Percentiles rank a stretch among this genome's conserved stretches.
These are phyloP conservation scores for Beauveria medogensis DNA, from an alignment of 2,329 filamentous ascomycete genomes.

Conservation along the genomic window DNA sequence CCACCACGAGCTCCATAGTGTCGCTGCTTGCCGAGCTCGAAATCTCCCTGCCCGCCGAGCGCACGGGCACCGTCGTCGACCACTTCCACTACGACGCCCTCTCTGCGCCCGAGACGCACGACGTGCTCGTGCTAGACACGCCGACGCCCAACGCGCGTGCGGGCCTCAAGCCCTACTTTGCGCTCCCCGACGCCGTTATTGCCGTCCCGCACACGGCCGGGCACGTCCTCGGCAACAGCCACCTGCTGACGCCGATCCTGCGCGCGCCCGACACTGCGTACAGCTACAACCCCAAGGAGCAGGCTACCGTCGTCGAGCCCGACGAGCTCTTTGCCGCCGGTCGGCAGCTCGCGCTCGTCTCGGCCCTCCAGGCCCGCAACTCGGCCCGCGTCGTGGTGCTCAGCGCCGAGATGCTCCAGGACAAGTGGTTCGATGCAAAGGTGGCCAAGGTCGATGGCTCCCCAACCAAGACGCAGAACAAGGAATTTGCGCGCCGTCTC, in stretches of 20 bases:
- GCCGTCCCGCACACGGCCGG: conserved; percentile 78
- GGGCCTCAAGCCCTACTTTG: conserved; percentile 72
- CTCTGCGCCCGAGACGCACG: conserved; percentile 74
- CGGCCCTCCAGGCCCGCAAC: conserved; percentile 83
- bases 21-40: conserved; percentile 82
- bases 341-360: conserved; percentile 75
- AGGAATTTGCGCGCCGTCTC: conserved; percentile 75
- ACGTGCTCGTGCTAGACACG: conserved; percentile 72
- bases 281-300: conserved; percentile 88
- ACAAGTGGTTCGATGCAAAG: conserved; percentile 80
- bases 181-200: conserved; percentile 45
- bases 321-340: conserved; percentile 84
- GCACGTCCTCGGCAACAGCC: conserved; percentile 70
- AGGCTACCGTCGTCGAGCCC: conserved; percentile 50
- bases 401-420: conserved; percentile 77
- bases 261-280: conserved; percentile 80
- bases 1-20: conserved; percentile 64
- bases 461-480: conserved; percentile 60
- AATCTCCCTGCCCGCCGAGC: conserved; percentile 77
- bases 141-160: conserved; percentile 54
- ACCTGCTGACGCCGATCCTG: conserved; percentile 73
- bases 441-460: conserved; percentile 53
- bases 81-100: conserved; percentile 87
- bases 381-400: conserved; percentile 82
- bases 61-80: conserved; percentile 79